These are phyloP conservation scores for Aspergillus felis DNA, from an alignment of 2,329 filamentous ascomycete species.

Conservation along the genomic window DNA sequence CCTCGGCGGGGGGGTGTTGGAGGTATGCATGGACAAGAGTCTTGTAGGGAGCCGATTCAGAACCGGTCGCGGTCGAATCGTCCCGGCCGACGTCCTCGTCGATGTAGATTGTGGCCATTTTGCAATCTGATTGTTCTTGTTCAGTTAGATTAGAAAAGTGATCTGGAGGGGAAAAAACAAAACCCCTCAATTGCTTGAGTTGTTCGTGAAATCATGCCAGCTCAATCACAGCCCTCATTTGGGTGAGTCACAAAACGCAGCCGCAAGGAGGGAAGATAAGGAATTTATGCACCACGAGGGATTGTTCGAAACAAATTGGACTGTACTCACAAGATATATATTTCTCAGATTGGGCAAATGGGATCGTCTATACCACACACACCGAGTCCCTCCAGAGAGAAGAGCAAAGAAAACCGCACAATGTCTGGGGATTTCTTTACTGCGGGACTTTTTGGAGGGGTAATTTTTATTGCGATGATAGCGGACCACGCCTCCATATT, in stretches of 20 bases:
- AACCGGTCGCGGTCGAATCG: constrained; percentile 62
- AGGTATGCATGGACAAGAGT: constrained; percentile 73
- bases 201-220: background rate
- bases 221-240: background rate
- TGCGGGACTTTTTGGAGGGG: constrained; percentile 15
- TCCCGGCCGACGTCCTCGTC: constrained; percentile 77
- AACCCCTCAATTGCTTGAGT: background rate
- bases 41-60: constrained; percentile 74
- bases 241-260: background rate
- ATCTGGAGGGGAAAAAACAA: constrained; percentile 6
- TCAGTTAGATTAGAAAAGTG: constrained; percentile 1
- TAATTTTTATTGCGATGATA: constrained; percentile 18
- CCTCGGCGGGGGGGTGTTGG: constrained; percentile 59
- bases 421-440: background rate
- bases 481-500: constrained; percentile 9
- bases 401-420: constrained; percentile 2
- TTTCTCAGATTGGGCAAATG: background rate
- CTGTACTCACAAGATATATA: background rate
- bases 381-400: background rate
- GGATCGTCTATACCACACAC: background rate
- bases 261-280: background rate
- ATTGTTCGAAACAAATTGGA: background rate
- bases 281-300: background rate
- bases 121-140: background rate
- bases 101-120: constrained; percentile 59